Evolutionary conservation across 345 rosid genomes (phyloP), one percentile per base, ranked within the genome.

Genomic region (Ricinus communis): DNA sequence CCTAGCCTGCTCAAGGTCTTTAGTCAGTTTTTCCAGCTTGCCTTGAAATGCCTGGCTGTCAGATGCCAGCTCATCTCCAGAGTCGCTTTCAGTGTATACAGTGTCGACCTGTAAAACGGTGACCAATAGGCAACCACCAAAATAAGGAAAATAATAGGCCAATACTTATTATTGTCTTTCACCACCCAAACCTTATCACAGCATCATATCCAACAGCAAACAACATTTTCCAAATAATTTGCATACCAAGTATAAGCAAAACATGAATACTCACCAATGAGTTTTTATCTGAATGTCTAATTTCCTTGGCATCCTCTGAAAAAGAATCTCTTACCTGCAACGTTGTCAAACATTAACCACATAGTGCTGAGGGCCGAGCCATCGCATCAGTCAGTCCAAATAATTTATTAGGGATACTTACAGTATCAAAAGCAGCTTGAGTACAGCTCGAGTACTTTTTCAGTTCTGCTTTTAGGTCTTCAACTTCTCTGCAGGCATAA

Each of bases 401-500:
- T 73, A 69, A 55, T 28, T 69, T 47, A 49, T 66, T 25, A 68
- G 60, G 68, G 65, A 73, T 77, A 56, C 93, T 87, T 85, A 87
- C 90, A 72, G 82, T 75, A 53, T 86, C 80, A 45, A 73, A 68
- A 52, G 77, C 79, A 51, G 55, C 74, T 65, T 82, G 87, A 69
- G 73, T 83, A 57, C 70, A 66, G 71, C 76, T 81, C 73, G 82
- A 70, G 75, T 65, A 68, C 63, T 79, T 85, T 70, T 81, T 73
- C 71, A 86, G 77, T 77, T 85, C 85, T 68, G 50, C 68, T 65
- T 68, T 91, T 53, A 88, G 68, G 59, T 84, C 93, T 76, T 88
- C 86, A 70, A 93, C 82, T 82, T 93, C 90, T 80, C 98, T 93
- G 90, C 69, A 77, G 54, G 41, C 55, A 79, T 12, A 65, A 77